These are phyloP conservation scores for Aspergillus cavernicola DNA, from an alignment of 495 filamentous ascomycete species.

Conservation along the genomic window DNA sequence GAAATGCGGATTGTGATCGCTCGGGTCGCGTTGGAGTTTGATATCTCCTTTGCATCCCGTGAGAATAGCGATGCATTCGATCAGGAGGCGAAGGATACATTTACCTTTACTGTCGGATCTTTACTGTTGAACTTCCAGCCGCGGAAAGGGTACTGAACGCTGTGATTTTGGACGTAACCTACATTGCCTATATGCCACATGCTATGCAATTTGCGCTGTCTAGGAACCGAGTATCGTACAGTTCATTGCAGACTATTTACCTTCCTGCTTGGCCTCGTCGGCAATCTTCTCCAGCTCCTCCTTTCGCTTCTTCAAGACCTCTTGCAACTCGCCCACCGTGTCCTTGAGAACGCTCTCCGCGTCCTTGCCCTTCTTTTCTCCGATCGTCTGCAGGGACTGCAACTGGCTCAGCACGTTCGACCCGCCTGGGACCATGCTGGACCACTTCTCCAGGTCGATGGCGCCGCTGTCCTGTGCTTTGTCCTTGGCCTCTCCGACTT, in stretches of 20 bases:
- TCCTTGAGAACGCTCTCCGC: conserved; percentile 59
- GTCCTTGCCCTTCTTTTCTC: conserved; percentile 56
- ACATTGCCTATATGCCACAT: too few species aligned
- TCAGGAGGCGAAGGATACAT: not conserved
- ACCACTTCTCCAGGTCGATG: conserved; percentile 43
- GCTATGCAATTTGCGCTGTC: too few species aligned
- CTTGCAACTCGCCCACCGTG: conserved; percentile 48
- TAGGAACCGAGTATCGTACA: too few species aligned
- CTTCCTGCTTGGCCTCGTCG: conserved; percentile 30
- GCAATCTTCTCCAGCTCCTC: conserved; percentile 40
- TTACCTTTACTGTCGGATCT: not conserved
- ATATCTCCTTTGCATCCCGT: not conserved
- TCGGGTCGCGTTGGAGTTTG: not conserved
- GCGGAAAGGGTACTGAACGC: too few species aligned
- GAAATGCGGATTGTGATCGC: conserved; percentile 8
- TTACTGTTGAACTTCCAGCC: not conserved
- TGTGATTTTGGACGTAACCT: too few species aligned
- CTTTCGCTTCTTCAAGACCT: conserved; percentile 42
- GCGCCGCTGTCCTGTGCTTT: conserved; percentile 19
- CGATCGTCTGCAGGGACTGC: conserved; percentile 48
- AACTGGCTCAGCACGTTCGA: conserved; percentile 55
- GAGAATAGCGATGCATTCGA: not conserved
- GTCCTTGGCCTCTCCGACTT: conserved; percentile 50
- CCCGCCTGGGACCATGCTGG: conserved; percentile 50
- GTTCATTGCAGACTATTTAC: too few species aligned